Evolutionary conservation across 805 yeast genomes (phyloP).

Genomic region (Candida morakotiae): DNA sequence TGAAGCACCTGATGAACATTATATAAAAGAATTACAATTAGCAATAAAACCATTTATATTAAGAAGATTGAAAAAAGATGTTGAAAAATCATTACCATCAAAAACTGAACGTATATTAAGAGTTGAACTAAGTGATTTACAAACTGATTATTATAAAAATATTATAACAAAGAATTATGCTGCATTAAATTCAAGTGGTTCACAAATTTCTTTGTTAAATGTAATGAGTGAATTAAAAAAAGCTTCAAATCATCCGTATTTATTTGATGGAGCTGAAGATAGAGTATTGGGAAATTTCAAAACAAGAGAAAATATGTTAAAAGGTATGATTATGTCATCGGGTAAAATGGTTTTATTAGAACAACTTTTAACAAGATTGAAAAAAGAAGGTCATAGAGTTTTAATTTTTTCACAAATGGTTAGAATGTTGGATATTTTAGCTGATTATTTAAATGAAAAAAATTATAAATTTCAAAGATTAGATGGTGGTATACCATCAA

Average conservation of each 20-base stretch:
- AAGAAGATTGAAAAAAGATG: slow-evolving; percentile 93
- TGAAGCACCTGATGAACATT: slow-evolving; percentile 86
- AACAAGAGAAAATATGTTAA: slow-evolving; percentile 69
- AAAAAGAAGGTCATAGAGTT: slow-evolving; percentile 94
- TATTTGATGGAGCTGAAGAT: slow-evolving; percentile 90
- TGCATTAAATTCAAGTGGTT: slow-evolving; percentile 80
- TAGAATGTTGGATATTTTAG: slow-evolving; percentile 88
- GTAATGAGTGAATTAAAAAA: slow-evolving; percentile 95
- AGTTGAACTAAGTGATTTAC: slow-evolving; percentile 92
- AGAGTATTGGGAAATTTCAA: slow-evolving; percentile 68
- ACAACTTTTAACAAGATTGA: slow-evolving; percentile 76
- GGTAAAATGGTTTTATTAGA: slow-evolving; percentile 98
- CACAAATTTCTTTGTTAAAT: slow-evolving; percentile 82
- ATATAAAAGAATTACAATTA: slow-evolving; percentile 79
- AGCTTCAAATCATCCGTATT: slow-evolving; percentile 95
- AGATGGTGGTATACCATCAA: slow-evolving; percentile 95
- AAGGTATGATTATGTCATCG: slow-evolving; percentile 94
- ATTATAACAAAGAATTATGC: slow-evolving; percentile 88
- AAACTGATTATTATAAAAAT: slow-evolving; percentile 92
- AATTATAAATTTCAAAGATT: slow-evolving; percentile 87
- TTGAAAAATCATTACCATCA: slow-evolving; percentile 93
- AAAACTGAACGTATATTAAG: slow-evolving; percentile 93
- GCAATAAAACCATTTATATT: slow-evolving; percentile 88
- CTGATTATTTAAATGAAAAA: slow-evolving; percentile 85
- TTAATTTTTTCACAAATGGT: slow-evolving; percentile 97